These are phyloP conservation scores for Fusarium nygamai DNA, from an alignment of 2,329 filamentous ascomycete species.

Conservation along the genomic window DNA sequence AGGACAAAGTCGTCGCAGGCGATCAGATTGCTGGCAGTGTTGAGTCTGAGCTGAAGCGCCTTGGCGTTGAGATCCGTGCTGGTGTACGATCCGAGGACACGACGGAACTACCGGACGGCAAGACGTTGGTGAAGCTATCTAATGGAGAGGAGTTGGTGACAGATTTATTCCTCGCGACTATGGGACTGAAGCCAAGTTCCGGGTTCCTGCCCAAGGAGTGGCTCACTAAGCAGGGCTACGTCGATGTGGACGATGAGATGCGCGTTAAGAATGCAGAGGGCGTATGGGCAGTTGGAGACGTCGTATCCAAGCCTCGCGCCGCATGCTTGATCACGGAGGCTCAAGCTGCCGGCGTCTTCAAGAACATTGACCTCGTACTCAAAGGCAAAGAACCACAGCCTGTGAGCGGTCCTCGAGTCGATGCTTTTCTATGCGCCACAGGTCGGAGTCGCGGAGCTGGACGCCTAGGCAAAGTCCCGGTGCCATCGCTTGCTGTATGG, in stretches of 20 bases:
- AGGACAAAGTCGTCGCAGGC: constrained; percentile 54
- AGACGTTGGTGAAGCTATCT: constrained; percentile 59
- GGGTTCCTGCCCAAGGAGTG: constrained; percentile 59
- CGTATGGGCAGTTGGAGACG: constrained; percentile 65
- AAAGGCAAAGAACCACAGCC: constrained; percentile 54
- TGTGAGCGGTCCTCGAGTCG: constrained; percentile 60
- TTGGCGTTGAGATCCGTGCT: constrained; percentile 61
- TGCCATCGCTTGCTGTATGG: constrained; percentile 63
- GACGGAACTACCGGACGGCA: constrained; percentile 51
- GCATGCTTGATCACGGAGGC: constrained; percentile 70
- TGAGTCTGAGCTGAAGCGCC: constrained; percentile 60
- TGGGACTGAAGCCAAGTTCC: constrained; percentile 65
- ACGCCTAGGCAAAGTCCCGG: constrained; percentile 56
- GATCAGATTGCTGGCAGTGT: constrained; percentile 56
- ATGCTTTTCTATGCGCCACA: constrained; percentile 59
- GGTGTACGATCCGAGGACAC: constrained; percentile 53
- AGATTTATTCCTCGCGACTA: constrained; percentile 67
- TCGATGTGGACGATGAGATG: constrained; percentile 62
- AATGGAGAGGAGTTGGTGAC: constrained; percentile 59
- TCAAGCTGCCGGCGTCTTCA: constrained; percentile 62
- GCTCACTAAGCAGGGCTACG: constrained; percentile 56
- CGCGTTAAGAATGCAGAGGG: constrained; percentile 55
- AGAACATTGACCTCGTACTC: constrained; percentile 62
- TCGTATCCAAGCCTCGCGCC: constrained; percentile 61
- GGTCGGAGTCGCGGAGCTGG: constrained; percentile 63